Evolutionary conservation across 805 yeast genomes (phyloP), one percentile per base, ranked within the genome.

Genomic region (Ogataea wickerhamii): DNA sequence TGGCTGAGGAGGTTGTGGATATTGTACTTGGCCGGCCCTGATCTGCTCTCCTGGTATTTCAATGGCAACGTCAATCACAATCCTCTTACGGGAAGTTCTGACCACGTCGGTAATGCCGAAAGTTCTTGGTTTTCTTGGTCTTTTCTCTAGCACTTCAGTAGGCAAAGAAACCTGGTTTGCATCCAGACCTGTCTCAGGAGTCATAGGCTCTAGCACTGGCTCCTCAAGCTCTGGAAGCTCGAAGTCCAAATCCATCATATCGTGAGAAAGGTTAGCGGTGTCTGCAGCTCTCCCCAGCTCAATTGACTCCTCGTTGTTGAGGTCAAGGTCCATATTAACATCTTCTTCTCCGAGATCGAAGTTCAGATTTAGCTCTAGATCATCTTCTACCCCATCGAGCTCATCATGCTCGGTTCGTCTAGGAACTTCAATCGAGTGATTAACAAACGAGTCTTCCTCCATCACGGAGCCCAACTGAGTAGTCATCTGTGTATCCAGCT

Each of bases 371-470:
- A 63, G 42, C 23, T 60, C 62, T 20, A 58, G 40, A 25, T 55
- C 61, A 13, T 50, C 60, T 21, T 54, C 59, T 28, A 55, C 58
- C 13, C 60, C 64, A 13, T 53, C 61, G 16, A 53, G 38, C 32
- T 53, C 61, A 40, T 59, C 64, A 6, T 54, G 56, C 18, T 60
- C 67, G 14, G 34, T 38, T 24, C 56, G 71, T 58, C 93, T 74
- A 7, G 82, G 86, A 30, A 78, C 50, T 56, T 86, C 95, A 29
- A 86, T 70, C 0, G 89, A 81, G 22, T 66, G 69, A 49, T 81
- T 82, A 30, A 68, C 37, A 8, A 51, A 64, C 2, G 51, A 46
- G 34, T 48, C 51, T 21, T 45, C 49, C 34, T 43, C 41, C n/a
- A 37, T 39, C 23, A 34, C 18, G 6, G 37, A 24, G 20, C 39